Evolutionary conservation across 2,329 filamentous ascomycete genomes (phyloP).

Genomic region (Botrytis hyacinthi): DNA sequence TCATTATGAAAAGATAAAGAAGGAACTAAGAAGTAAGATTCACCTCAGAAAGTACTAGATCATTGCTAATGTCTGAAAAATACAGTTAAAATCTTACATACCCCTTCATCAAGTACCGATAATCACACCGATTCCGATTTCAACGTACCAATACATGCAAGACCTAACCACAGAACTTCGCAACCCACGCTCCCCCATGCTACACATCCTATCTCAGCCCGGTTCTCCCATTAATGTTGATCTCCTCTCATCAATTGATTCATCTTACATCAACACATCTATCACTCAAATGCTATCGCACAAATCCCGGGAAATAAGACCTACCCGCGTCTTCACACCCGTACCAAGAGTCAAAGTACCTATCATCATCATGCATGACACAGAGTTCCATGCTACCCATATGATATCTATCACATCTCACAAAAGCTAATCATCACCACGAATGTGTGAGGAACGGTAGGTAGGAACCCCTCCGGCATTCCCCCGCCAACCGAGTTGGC

Average conservation of each 20-base stretch:
- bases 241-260: background rate
- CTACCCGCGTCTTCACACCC: background rate
- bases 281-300: background rate
- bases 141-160: background rate
- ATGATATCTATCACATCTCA: conserved; percentile 10
- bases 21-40: background rate
- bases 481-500: background rate
- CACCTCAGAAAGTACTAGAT: background rate
- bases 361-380: conserved; percentile 11
- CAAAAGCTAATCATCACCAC: background rate
- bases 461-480: background rate
- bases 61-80: background rate
- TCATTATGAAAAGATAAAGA: background rate
- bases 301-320: background rate
- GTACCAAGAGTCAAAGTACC: background rate
- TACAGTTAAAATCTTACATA: background rate
- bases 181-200: background rate
- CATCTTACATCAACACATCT: background rate
- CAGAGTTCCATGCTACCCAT: background rate
- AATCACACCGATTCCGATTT: background rate
- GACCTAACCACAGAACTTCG: background rate
- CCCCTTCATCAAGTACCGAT: background rate
- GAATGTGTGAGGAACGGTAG: background rate
- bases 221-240: background rate
- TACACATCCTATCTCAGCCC: background rate